Percentiles rank a stretch among this genome's conserved stretches.
Conservation (phyloP, 2,329 filamentous ascomycete genomes). For the Fusarium pininemorale region DNA sequence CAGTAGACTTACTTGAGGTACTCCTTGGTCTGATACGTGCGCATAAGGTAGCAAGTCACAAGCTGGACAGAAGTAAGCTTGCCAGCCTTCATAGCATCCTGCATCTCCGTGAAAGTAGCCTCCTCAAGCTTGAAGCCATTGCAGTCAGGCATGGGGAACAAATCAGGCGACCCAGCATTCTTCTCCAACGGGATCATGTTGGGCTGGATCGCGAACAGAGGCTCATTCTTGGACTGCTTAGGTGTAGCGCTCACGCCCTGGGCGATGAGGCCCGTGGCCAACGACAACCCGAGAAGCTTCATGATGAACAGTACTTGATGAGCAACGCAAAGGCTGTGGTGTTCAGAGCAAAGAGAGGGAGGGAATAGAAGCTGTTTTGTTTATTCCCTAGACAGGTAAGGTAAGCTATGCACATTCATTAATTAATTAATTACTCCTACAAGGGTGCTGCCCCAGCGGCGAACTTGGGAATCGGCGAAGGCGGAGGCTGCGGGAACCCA, state of each 20-base stretch:
- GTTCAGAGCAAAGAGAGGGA: not conserved
- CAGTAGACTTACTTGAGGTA: constrained; percentile 66
- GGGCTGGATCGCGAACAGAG: constrained; percentile 38
- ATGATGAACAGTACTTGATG: constrained; percentile 15
- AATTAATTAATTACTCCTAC: not conserved
- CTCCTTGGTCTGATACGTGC: constrained; percentile 68
- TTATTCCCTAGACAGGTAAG: constrained; percentile 1
- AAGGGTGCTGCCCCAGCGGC: not conserved
- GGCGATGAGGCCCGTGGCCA: constrained; percentile 37
- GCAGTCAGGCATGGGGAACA: constrained; percentile 72
- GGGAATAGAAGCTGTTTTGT: constrained; percentile 10
- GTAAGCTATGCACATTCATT: not conserved
- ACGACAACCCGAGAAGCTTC: constrained; percentile 32
- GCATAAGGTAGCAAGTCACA: constrained; percentile 68
- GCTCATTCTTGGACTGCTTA: constrained; percentile 6
- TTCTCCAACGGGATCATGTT: constrained; percentile 48
- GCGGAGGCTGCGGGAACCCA: not conserved
- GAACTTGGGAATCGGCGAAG: not conserved
- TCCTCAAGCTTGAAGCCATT: constrained; percentile 71
- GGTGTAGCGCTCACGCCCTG: constrained; percentile 20
- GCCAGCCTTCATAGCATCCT: constrained; percentile 63
- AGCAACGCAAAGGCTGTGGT: not conserved
- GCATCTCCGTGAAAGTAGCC: constrained; percentile 74
- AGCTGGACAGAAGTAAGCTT: constrained; percentile 67
- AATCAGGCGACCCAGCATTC: constrained; percentile 48